These are phyloP conservation scores for Hypoxylon lenormandii DNA, from an alignment of 495 filamentous ascomycete genomes.

Conservation along the genomic window DNA sequence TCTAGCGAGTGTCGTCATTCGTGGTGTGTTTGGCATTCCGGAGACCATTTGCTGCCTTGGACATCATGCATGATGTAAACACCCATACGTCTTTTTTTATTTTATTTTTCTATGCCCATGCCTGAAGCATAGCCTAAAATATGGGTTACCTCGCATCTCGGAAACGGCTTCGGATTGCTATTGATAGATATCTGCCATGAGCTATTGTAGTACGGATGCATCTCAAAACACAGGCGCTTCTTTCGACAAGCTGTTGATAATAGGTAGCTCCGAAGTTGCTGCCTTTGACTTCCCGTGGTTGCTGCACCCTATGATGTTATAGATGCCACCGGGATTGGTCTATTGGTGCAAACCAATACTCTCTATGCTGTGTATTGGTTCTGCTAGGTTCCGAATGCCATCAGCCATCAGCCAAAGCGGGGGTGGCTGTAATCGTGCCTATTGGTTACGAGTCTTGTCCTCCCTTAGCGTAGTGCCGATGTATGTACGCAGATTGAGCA, in stretches of 20 bases:
- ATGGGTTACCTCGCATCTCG: conserved; percentile 37
- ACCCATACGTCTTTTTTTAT: conserved; percentile 5
- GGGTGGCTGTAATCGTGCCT: conserved; percentile 8
- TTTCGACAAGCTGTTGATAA: conserved; percentile 9
- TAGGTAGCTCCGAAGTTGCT: conserved; percentile 20
- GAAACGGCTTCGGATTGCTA: conserved; percentile 13
- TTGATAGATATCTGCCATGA: conserved; percentile 14
- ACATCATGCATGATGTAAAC: conserved; percentile 12
- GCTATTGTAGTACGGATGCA: conserved; percentile 21
- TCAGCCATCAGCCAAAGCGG: conserved; percentile 13
- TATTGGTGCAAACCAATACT: conserved; percentile 5
- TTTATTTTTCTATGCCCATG: no score
- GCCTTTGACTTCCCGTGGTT: conserved; percentile 13
- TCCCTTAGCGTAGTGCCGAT: neutral
- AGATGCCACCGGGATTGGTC: neutral
- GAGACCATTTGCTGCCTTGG: conserved; percentile 11
- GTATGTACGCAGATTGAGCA: neutral
- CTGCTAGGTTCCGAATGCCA: conserved; percentile 11
- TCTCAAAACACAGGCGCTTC: conserved; percentile 12
- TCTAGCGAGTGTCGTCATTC: conserved; percentile 29
- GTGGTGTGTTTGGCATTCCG: conserved; percentile 9
- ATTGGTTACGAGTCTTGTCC: conserved; percentile 9
- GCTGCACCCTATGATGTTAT: conserved; percentile 13
- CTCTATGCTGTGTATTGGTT: conserved; percentile 1
- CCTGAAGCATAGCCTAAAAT: conserved; percentile 41